Percentiles rank a stretch among this genome's conserved stretches.
Conservation (phyloP, 768 basidiomycete species). For the Cystobasidium tubakii region DNA sequence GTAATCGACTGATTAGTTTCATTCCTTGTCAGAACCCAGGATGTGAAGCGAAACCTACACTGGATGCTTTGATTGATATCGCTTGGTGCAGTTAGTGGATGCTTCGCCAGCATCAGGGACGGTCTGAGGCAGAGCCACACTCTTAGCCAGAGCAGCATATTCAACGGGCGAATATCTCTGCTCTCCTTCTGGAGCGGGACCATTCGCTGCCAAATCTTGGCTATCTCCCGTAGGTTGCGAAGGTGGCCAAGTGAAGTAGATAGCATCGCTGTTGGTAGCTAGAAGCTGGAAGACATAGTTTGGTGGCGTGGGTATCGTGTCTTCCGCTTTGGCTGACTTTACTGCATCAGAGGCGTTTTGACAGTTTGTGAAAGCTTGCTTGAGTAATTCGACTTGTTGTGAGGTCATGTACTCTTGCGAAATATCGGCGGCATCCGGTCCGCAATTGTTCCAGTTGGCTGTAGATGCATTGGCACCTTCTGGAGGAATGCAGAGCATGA, state of each 20-base stretch:
- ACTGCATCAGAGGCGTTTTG: conserved; percentile 15
- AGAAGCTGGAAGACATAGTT: conserved; percentile 46
- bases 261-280: conserved; percentile 33
- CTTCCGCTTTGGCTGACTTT: background rate
- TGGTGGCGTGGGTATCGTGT: conserved; percentile 24
- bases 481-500: background rate
- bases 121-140: conserved; percentile 36
- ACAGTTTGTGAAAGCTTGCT: conserved; percentile 31
- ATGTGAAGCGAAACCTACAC: conserved; percentile 34
- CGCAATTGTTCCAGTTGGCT: conserved; percentile 15
- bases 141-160: conserved; percentile 42
- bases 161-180: conserved; percentile 37
- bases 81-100: conserved; percentile 44
- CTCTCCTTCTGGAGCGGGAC: background rate
- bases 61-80: conserved; percentile 45
- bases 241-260: conserved; percentile 37
- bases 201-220: background rate
- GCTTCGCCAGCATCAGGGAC: conserved; percentile 36
- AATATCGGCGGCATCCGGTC: conserved; percentile 16
- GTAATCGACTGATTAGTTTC: background rate
- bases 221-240: background rate
- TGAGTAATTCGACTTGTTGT: conserved; percentile 32
- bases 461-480: conserved; percentile 1
- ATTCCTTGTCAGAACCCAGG: background rate
- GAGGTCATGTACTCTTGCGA: conserved; percentile 31